phyloP scores from a whole-genome alignment of 768 basidiomycete species.

The Suillus hirtellus region DNA sequence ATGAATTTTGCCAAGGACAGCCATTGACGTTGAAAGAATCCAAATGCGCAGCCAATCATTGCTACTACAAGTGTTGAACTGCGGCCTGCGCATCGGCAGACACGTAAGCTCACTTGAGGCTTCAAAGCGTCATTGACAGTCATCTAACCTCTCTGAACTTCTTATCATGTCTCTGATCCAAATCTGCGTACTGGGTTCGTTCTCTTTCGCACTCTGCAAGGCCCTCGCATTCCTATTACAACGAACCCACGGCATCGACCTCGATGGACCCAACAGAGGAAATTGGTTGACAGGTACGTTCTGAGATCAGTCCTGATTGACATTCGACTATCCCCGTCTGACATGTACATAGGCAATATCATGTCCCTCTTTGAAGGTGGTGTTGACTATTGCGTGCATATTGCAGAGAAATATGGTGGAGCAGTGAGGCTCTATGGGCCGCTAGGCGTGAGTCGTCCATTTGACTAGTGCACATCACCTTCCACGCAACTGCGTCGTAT shows the following conservation, averaged over 20 bases:
- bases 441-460: slow-evolving; percentile 41
- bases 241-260: not conserved
- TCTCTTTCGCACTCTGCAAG: not conserved
- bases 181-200: not conserved
- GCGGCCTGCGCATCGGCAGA: not conserved
- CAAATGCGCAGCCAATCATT: not conserved
- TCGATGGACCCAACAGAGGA: not conserved
- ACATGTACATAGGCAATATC: slow-evolving; percentile 32
- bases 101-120: not conserved
- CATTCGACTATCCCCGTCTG: not conserved
- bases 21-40: not conserved
- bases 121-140: not conserved
- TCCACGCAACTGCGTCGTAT: not conserved
- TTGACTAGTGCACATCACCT: not conserved
- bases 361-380: slow-evolving; percentile 34
- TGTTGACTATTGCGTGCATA: slow-evolving; percentile 37
- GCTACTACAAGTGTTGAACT: not conserved
- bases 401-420: slow-evolving; percentile 37
- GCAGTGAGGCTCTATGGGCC: slow-evolving; percentile 48
- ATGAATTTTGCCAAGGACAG: not conserved
- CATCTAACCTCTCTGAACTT: too few species aligned
- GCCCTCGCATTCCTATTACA: not conserved
- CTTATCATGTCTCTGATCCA: not conserved
- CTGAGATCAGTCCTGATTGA: not conserved
- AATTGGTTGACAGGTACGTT: slow-evolving; percentile 3